Evolutionary conservation across 257 asterid species (phyloP), one percentile per base, ranked within the genome.

Genomic region (Solanum stenotomum): DNA sequence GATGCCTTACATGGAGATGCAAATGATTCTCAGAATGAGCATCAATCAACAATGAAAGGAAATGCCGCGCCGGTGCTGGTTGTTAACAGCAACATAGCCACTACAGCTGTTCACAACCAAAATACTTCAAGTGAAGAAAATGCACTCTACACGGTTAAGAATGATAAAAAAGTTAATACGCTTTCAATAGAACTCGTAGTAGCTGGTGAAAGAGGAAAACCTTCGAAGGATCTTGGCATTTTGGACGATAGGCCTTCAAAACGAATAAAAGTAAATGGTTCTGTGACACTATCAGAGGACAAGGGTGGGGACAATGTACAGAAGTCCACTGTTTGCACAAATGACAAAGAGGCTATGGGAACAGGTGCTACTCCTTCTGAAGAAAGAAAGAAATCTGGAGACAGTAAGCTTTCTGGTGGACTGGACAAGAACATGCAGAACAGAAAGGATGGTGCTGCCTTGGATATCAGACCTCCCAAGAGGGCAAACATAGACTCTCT

Each of bases 381-480:
- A 40, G 92, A 72, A 34, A 88, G 90, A 87, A 10, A 70, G 77
- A 85, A 84, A 78, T 15, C 89, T 82, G 88, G 63, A 56, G 59
- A 29, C 70, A 40, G 70, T 74, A 92, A 91, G 86, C 85, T 86
- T 82, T 42, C 87, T 40, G 83, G 86, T 87, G 91, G 88, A 72
- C 85, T 85, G 65, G 89, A 37, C 85, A 88, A 89, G 81, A 46
- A 15, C 38, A 49, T 42, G 70, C 61, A 86, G 85, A 74, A 11
- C 70, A 34, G 87, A n/a, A 59, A 88, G 61, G 89, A 87, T 89
- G 76, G 92, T 33, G 81, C 72, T 87, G 87, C 90, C 61, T 31
- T 75, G 59, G 94, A 91, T 59, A 92, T 86, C 65, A 79, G 90
- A 38, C 87, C 90, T 89, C 31, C 68, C 10, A 94, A 94, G 92